Conservation (phyloP, 768 basidiomycete genomes). For the Calocera cornea region DNA sequence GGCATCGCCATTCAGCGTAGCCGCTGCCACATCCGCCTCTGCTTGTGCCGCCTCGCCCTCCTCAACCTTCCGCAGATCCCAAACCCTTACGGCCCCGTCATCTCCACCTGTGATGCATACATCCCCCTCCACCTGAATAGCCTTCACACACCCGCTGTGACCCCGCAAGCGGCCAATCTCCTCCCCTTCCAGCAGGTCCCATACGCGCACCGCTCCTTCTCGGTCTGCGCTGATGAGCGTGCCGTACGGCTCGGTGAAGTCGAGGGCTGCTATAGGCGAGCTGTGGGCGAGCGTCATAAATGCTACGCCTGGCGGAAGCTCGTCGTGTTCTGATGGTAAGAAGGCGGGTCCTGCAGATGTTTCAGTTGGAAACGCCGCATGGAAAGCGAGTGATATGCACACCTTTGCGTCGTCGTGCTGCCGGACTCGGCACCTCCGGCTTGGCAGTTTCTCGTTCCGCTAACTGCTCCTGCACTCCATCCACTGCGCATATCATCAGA, state of each 20-base stretch:
- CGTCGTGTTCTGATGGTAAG: constrained; percentile 92
- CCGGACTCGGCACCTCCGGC: constrained; percentile 9
- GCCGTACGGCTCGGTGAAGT: constrained; percentile 95
- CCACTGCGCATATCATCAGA: constrained; percentile 37
- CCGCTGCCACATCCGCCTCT: constrained; percentile 32
- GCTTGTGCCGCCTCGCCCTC: constrained; percentile 43
- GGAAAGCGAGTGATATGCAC: constrained; percentile 16
- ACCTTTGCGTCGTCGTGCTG: neutral
- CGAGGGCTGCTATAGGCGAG: constrained; percentile 72
- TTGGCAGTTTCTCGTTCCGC: constrained; percentile 26
- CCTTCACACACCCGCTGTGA: constrained; percentile 65
- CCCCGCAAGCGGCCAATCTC: constrained; percentile 77
- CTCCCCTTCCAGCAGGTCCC: constrained; percentile 84
- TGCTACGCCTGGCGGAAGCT: constrained; percentile 82
- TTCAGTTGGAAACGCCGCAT: constrained; percentile 8
- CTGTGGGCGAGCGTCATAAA: constrained; percentile 91
- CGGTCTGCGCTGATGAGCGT: constrained; percentile 78
- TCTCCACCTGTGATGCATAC: constrained; percentile 82
- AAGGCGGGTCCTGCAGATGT: constrained; percentile 66
- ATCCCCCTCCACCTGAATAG: constrained; percentile 82
- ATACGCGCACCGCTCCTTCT: constrained; percentile 77
- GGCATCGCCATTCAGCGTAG: constrained; percentile 22
- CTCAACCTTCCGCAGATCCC: constrained; percentile 80
- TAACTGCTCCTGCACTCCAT: constrained; percentile 77
- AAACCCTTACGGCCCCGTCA: constrained; percentile 72